These are phyloP conservation scores for Dryas drummondii DNA, from an alignment of 306 rosid genomes.

Conservation along the genomic window DNA sequence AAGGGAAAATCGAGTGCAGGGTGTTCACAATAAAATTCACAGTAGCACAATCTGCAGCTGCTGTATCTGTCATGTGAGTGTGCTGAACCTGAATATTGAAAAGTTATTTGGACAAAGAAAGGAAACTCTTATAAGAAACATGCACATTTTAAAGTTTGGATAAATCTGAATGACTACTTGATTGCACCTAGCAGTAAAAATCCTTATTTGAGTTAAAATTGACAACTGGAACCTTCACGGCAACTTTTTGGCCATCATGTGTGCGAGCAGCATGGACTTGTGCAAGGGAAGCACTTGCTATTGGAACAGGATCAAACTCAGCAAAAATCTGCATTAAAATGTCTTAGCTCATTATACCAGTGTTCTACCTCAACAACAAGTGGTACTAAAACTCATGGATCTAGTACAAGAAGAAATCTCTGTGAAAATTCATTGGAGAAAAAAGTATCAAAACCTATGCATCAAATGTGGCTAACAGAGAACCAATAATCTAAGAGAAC, in stretches of 20 bases:
- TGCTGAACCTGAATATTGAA: slow-evolving; percentile 83
- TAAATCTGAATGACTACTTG: slow-evolving; percentile 11
- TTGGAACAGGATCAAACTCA: slow-evolving; percentile 79
- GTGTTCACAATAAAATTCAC: slow-evolving; percentile 80
- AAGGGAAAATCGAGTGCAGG: slow-evolving; percentile 71
- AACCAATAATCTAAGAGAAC: neutral
- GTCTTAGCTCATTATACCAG: slow-evolving; percentile 19
- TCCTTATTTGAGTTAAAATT: slow-evolving; percentile 15
- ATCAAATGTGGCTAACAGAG: neutral
- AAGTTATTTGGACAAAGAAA: slow-evolving; percentile 21
- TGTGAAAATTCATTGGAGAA: neutral
- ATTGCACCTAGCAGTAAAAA: slow-evolving; percentile 29
- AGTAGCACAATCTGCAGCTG: slow-evolving; percentile 89
- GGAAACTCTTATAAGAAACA: slow-evolving; percentile 28
- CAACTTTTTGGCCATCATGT: slow-evolving; percentile 88
- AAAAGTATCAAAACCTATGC: neutral
- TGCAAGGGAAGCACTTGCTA: slow-evolving; percentile 98
- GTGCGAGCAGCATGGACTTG: slow-evolving; percentile 89
- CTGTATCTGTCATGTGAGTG: slow-evolving; percentile 93
- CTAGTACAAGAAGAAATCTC: slow-evolving; percentile 17
- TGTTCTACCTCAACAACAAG: slow-evolving; percentile 5
- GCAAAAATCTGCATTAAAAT: slow-evolving; percentile 66
- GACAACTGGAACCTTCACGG: slow-evolving; percentile 76
- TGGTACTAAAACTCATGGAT: neutral
- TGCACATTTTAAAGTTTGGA: slow-evolving; percentile 1